Conservation (phyloP, 805 yeast genomes). For the Starmerella ratchasimensis region DNA sequence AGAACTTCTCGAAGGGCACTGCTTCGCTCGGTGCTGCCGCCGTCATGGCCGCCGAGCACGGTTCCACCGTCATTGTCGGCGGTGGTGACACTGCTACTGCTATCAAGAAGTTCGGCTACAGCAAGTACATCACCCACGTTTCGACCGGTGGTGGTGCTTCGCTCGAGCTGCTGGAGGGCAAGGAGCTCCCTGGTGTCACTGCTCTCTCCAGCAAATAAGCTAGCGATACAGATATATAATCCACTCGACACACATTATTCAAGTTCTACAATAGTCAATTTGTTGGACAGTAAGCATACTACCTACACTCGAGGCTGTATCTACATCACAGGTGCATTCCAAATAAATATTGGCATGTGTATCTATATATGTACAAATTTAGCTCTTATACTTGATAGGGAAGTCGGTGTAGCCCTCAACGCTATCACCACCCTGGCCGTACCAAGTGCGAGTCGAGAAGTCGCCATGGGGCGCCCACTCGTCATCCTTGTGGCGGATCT, state of each 20-base stretch:
- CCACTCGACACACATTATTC: too few species aligned
- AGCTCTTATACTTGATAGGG: constrained; percentile 1
- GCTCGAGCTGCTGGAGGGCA: constrained; percentile 95
- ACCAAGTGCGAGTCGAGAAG: constrained; percentile 36
- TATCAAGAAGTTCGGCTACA: constrained; percentile 95
- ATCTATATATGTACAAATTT: not conserved
- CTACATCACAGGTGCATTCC: not conserved
- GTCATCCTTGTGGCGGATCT: constrained; percentile 32
- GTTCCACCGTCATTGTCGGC: constrained; percentile 92
- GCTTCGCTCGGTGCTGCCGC: constrained; percentile 78
- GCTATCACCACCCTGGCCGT: constrained; percentile 30
- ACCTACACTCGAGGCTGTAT: too few species aligned
- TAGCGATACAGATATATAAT: not conserved
- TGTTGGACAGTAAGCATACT: too few species aligned
- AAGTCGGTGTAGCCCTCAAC: constrained; percentile 33
- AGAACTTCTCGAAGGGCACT: constrained; percentile 81
- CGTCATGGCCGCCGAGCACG: constrained; percentile 71
- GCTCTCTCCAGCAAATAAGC: constrained; percentile 61
- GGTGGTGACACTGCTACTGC: constrained; percentile 99
- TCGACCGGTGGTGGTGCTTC: constrained; percentile 99
- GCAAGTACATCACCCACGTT: constrained; percentile 92
- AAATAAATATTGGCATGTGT: not conserved
- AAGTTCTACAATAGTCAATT: not conserved
- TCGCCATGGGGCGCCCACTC: constrained; percentile 33
- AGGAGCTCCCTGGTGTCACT: constrained; percentile 93